Percentiles rank a stretch among this genome's conserved stretches.
phyloP scores from a whole-genome alignment of 495 filamentous ascomycete species.

The Penicillium tannophilum region DNA sequence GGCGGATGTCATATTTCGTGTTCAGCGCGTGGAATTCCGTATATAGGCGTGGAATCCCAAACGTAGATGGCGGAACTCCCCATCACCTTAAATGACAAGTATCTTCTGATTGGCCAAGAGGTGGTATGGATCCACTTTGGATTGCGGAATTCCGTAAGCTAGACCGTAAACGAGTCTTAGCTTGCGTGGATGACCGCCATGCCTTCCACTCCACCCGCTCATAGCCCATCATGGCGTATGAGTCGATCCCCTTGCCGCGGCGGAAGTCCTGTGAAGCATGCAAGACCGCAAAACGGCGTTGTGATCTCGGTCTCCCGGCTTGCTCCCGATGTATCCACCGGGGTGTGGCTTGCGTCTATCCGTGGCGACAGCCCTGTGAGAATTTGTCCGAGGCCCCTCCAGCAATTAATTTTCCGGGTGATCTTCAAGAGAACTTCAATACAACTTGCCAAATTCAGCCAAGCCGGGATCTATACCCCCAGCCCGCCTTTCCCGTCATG shows the following conservation, averaged over 20 bases:
- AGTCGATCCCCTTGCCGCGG: slow-evolving; percentile 38
- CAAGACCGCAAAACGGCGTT: slow-evolving; percentile 55
- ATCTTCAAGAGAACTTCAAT: background rate
- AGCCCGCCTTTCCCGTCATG: background rate
- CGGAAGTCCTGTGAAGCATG: slow-evolving; percentile 57
- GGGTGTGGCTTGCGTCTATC: slow-evolving; percentile 47
- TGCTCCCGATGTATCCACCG: slow-evolving; percentile 51
- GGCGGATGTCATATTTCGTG: background rate
- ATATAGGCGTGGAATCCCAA: background rate
- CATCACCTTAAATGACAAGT: background rate
- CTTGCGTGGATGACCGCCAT: background rate
- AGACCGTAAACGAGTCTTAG: slow-evolving; percentile 3
- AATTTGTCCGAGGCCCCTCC: background rate
- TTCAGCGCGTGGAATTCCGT: background rate
- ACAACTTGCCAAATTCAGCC: background rate
- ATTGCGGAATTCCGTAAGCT: slow-evolving; percentile 37
- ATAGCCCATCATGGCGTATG: slow-evolving; percentile 1
- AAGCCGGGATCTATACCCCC: background rate
- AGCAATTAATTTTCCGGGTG: background rate
- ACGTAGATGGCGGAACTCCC: background rate
- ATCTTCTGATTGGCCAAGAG: background rate
- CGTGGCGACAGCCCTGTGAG: slow-evolving; percentile 22
- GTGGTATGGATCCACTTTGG: slow-evolving; percentile 8
- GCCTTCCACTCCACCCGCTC: slow-evolving; percentile 2
- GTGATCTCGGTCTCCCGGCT: slow-evolving; percentile 48